A percentile compares a stretch with the other conserved stretches of the same genome.
Evolutionary conservation across 805 yeast species (phyloP).

Genomic region (Kodamaea kaohsiungensis): DNA sequence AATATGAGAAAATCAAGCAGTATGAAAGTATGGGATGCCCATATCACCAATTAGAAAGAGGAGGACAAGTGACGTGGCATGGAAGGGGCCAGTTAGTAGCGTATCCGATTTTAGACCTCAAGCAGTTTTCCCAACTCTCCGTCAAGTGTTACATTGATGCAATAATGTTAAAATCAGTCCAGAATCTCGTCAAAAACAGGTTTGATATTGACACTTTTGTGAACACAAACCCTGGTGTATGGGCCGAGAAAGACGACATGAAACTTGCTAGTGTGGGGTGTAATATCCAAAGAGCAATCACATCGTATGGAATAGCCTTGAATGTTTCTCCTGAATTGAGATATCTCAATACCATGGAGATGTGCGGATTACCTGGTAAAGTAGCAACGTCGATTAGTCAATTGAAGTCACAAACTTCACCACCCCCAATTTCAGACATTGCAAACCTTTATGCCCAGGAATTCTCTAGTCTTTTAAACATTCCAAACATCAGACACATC

Average conservation of each 20-base stretch:
- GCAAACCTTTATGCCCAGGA: constrained; percentile 38
- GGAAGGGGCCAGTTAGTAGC: constrained; percentile 94
- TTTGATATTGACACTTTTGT: constrained; percentile 47
- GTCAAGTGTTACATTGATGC: constrained; percentile 65
- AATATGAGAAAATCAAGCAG: constrained; percentile 26
- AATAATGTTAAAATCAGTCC: constrained; percentile 59
- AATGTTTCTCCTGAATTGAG: constrained; percentile 74
- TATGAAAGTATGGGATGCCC: constrained; percentile 48
- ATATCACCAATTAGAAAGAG: constrained; percentile 79
- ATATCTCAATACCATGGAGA: constrained; percentile 67
- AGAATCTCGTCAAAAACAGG: constrained; percentile 42
- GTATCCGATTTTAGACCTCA: constrained; percentile 69
- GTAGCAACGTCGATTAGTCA: constrained; percentile 36
- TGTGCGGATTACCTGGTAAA: constrained; percentile 80
- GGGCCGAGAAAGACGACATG: constrained; percentile 52
- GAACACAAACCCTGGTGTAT: constrained; percentile 84
- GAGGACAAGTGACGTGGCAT: constrained; percentile 96
- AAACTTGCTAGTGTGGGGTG: constrained; percentile 92
- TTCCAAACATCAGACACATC: constrained; percentile 14
- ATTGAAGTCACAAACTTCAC: background rate
- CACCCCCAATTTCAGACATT: constrained; percentile 21
- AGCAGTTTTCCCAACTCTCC: constrained; percentile 54
- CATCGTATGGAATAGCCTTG: constrained; percentile 87
- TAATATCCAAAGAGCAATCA: constrained; percentile 77
- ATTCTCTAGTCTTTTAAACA: constrained; percentile 34